phyloP scores from a whole-genome alignment of 1,284 basidiomycete genomes.

The Sporisorium scitamineum region DNA sequence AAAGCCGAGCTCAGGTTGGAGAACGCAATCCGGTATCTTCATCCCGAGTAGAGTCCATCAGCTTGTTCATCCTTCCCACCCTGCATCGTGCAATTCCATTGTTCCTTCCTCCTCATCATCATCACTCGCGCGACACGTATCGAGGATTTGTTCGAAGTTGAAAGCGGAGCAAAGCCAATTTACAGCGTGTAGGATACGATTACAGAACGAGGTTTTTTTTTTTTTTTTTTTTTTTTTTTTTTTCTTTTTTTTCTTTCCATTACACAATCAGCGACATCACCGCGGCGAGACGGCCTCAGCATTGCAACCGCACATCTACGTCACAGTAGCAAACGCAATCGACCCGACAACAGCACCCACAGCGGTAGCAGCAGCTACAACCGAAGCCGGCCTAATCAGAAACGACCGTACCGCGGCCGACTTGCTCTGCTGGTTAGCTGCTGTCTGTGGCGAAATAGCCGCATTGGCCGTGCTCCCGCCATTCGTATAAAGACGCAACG shows the following conservation, averaged over 20 bases:
- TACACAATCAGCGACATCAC: not conserved
- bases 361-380: conserved; percentile 4
- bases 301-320: not conserved
- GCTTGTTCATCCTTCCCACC: too few species aligned
- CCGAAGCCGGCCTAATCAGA: not conserved
- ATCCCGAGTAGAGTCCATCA: too few species aligned
- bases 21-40: too few species aligned
- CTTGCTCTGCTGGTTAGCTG: conserved; percentile 8
- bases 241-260: too few species aligned
- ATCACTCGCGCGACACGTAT: not conserved
- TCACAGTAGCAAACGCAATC: conserved; percentile 20
- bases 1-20: not conserved
- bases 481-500: conserved; percentile 51
- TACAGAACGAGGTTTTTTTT: not conserved
- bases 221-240: too few species aligned
- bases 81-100: too few species aligned
- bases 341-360: conserved; percentile 9
- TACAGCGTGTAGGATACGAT: not conserved
- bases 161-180: not conserved
- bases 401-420: not conserved
- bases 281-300: too few species aligned
- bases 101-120: not conserved
- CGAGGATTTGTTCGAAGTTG: too few species aligned
- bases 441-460: conserved; percentile 33
- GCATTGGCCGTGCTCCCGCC: conserved; percentile 52